These are phyloP conservation scores for Botrytis galanthina DNA, from an alignment of 2,329 filamentous ascomycete genomes.

Conservation along the genomic window DNA sequence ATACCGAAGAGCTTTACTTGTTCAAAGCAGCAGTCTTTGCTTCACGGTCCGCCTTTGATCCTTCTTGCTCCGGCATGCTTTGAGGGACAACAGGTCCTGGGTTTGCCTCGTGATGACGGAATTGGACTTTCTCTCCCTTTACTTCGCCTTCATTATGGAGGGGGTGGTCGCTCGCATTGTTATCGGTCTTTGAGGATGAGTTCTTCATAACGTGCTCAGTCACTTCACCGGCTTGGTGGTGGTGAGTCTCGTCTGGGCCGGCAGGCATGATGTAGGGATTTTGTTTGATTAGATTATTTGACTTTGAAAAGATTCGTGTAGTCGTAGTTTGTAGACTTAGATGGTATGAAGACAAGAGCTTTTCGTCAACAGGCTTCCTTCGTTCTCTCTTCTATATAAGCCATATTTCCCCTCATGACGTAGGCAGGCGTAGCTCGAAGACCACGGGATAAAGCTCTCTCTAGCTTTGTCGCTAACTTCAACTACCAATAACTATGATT, in stretches of 20 bases:
- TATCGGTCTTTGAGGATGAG: constrained; percentile 39
- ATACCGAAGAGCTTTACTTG: constrained; percentile 31
- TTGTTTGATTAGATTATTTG: constrained; percentile 16
- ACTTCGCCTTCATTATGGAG: constrained; percentile 40
- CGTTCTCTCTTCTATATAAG: constrained; percentile 16
- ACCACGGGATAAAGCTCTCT: not conserved
- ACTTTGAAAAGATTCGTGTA: not conserved
- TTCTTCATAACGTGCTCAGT: constrained; percentile 42
- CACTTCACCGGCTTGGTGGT: constrained; percentile 35
- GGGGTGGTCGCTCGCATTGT: constrained; percentile 40
- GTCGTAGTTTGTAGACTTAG: not conserved
- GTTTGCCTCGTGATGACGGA: constrained; percentile 52
- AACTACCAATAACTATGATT: not conserved
- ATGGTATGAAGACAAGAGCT: not conserved
- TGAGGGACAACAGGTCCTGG: constrained; percentile 58
- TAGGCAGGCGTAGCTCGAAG: constrained; percentile 5
- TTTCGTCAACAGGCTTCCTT: not conserved
- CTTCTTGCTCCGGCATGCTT: constrained; percentile 55
- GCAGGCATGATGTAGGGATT: constrained; percentile 39
- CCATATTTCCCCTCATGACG: constrained; percentile 19
- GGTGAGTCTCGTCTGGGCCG: constrained; percentile 41
- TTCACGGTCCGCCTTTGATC: constrained; percentile 66
- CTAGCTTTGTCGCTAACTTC: not conserved
- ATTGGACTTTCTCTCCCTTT: constrained; percentile 48
- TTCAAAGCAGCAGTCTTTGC: constrained; percentile 37